These are phyloP conservation scores for Sarocladiaceae sp. DNA, from an alignment of 2,329 filamentous ascomycete genomes.

Conservation along the genomic window DNA sequence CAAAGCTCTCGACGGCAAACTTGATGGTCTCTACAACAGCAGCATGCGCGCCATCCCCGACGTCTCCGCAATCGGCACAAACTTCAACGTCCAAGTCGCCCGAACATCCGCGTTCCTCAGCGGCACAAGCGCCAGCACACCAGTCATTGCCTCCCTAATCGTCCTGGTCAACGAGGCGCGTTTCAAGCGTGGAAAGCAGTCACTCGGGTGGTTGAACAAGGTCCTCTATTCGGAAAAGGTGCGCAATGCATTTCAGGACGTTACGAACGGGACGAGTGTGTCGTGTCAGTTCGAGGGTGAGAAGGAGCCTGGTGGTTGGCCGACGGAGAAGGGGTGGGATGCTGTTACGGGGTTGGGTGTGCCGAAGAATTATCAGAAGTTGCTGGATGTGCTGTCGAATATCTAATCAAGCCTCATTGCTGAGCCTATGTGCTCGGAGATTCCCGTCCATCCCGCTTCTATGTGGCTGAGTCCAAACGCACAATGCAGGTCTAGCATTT, in stretches of 20 bases:
- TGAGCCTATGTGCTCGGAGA: too few species aligned
- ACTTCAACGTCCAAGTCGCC: constrained; percentile 39
- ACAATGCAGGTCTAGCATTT: background rate
- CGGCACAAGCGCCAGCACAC: constrained; percentile 50
- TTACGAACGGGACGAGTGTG: constrained; percentile 33
- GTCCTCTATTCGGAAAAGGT: constrained; percentile 38
- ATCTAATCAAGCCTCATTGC: constrained; percentile 7
- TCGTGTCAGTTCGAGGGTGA: constrained; percentile 34
- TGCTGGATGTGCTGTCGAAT: constrained; percentile 28
- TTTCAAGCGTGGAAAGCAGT: constrained; percentile 41
- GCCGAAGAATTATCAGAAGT: constrained; percentile 35
- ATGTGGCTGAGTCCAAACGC: background rate
- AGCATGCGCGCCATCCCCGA: constrained; percentile 47
- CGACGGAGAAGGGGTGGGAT: constrained; percentile 41
- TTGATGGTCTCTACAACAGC: constrained; percentile 40
- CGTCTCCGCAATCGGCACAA: constrained; percentile 51
- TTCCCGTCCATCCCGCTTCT: constrained; percentile 1
- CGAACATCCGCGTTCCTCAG: constrained; percentile 23
- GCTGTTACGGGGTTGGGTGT: constrained; percentile 47
- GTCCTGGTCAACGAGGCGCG: constrained; percentile 51
- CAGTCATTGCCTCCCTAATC: constrained; percentile 50
- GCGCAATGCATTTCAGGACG: constrained; percentile 34
- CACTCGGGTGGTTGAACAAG: constrained; percentile 52
- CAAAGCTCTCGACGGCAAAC: constrained; percentile 30
- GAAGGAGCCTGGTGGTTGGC: constrained; percentile 35